Percentiles rank a stretch among this genome's conserved stretches.
Evolutionary conservation across 768 basidiomycete species (phyloP).

Genomic region (Termitomyces sp.): DNA sequence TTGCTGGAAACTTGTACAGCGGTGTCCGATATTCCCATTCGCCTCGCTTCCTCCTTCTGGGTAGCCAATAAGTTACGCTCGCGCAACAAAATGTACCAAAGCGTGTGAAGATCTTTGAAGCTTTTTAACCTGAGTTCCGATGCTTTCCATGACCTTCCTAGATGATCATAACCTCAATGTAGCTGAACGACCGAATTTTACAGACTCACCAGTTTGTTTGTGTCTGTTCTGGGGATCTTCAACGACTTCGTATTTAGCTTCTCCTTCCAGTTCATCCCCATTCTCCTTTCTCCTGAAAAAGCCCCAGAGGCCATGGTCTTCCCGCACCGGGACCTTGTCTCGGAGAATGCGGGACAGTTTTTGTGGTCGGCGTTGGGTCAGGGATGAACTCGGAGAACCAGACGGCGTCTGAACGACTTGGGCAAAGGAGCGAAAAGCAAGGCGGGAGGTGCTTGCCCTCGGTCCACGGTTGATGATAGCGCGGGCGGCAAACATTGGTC

Average conservation of each 20-base stretch:
- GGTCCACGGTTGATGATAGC: constrained; percentile 7
- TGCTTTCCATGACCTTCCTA: constrained; percentile 87
- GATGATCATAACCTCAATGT: constrained; percentile 1
- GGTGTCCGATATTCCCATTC: constrained; percentile 45
- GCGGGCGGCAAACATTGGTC: constrained; percentile 16
- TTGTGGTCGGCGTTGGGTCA: constrained; percentile 8
- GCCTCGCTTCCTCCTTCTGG: constrained; percentile 74
- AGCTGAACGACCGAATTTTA: not conserved
- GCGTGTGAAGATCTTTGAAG: constrained; percentile 88
- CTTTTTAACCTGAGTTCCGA: constrained; percentile 86
- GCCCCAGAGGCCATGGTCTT: constrained; percentile 72
- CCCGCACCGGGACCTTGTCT: constrained; percentile 33
- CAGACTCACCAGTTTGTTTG: constrained; percentile 20
- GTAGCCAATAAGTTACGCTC: constrained; percentile 91
- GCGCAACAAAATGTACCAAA: constrained; percentile 89
- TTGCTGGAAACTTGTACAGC: constrained; percentile 28
- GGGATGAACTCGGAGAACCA: constrained; percentile 1
- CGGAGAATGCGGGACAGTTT: constrained; percentile 11
- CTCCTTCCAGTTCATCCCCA: constrained; percentile 36
- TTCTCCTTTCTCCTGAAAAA: constrained; percentile 66
- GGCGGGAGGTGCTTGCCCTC: constrained; percentile 6
- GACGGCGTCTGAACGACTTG: constrained; percentile 19
- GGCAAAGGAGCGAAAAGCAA: constrained; percentile 24
- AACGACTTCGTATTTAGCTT: constrained; percentile 49
- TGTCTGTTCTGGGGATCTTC: constrained; percentile 31